Base-by-base conservation (phyloP, 2,329 filamentous ascomycete species). In the Ophiostoma sp. region DNA sequence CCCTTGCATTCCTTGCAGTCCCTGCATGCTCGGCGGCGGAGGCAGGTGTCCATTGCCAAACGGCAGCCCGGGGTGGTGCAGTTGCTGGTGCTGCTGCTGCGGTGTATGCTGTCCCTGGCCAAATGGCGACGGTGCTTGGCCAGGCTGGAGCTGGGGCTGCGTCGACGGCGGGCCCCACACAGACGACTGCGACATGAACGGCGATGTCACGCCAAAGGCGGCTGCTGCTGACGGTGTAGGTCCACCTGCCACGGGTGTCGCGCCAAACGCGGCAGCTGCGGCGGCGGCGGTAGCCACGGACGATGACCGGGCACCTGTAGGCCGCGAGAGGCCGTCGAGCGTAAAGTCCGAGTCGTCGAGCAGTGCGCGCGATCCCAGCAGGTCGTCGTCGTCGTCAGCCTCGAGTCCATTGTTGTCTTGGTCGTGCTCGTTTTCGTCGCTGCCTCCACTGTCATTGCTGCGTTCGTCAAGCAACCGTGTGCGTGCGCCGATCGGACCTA, bases 281-380 rank as follows among this genome's bases (percentile, higher is more conserved):
- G 70, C 64, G 40, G 66, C 68, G 4, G 70, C 38, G 6, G 71
- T 42, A 72, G 73, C 72, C 73, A 44, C 72, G 0, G 71, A 68
- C 44, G 70, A 41, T 47, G 72, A 79, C 65, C 73, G 78, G 76
- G 38, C 62, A 11, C 41, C 40, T 7, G 62, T 16, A 8, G n/a
- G 41, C 41, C 41, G 62, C 62, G 40, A 44, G 6, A 62, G 38
- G 1, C 40, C 60, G 7, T 44, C 60, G 6, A 63, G 60, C 3
- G 40, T 18, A 42, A 63, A 42, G 60, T 64, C 63, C 63, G 41
- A 45, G 75, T 96, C 93, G 70, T 89, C 89, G 64, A 98, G 82
- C 12, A 99, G 82, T 14, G 93, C 95, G 74, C 92, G 93, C 77
- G 94, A 98, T 14, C 95, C 95, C 40, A 99, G 83, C 74, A 95